Base-by-base conservation (phyloP, 495 filamentous ascomycete genomes). In the Trichodelitschia bisporula region DNA sequence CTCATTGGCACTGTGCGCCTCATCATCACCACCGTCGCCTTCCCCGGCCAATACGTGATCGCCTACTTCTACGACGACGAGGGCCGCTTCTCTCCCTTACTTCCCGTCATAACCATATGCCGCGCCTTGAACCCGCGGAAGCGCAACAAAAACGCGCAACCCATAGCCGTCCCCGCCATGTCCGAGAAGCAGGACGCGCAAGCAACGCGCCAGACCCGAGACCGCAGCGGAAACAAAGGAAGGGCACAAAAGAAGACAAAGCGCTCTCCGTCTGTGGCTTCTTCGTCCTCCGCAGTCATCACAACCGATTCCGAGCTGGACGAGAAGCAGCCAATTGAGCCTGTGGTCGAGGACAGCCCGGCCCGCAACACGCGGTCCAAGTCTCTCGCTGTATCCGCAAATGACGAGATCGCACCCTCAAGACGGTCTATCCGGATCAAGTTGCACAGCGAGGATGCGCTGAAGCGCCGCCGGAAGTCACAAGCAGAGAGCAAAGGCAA, bases 361-460 rank as follows among this genome's bases (percentile, higher is more conserved):
- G 37, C 50, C 28, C 50, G 34, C 36, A 62, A 60, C 43, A 44
- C 50, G 16, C 62, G 69, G 33, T 59, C 67, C 9, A 68, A 68
- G 41, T n/a, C 6, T n/a, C 21, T 53, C 3, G 30, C 45, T 11
- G 43, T 41, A 6, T 33, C 48, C 31, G 36, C 61, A 40, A 49
- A 32, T 12, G 78, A 68, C 46, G 78, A 65, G 36, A 59, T 58
- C 35, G 53, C 59, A 29, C 76, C 67, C 35, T 49, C 69, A 2
- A 66, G 77, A 37, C 66, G 79, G 18, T 84, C 80, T 11, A 90
- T 92, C 37, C 64, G 80, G 18, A 91, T 95, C 40, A 90, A 89
- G 48, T 59, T 91, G 10, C 66, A 83, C 49, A 76, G 77, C 38
- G 83, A 93, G 44, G 77, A 90, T 28, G 55, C 58, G 2, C 47